Percentiles rank a stretch among this genome's conserved stretches.
Evolutionary conservation across 192 early-diverging fungal genomes (phyloP).

Genomic region (Linnemannia zychae): DNA sequence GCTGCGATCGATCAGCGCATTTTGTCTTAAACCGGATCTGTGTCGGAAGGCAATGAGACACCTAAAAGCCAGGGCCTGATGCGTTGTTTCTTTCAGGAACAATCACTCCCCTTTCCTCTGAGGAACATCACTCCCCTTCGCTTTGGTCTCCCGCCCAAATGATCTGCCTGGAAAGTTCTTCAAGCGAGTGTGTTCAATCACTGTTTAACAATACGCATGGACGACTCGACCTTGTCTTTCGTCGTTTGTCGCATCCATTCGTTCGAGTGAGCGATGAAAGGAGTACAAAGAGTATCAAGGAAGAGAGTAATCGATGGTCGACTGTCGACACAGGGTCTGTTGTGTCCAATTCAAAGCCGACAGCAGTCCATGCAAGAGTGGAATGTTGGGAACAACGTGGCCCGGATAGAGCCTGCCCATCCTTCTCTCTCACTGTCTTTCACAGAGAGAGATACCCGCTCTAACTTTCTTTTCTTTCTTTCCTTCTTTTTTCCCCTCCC

Average conservation of each 20-base stretch:
- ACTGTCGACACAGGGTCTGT: background rate
- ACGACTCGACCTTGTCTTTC: background rate
- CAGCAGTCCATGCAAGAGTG: background rate
- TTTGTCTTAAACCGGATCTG: background rate
- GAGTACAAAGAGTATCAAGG: background rate
- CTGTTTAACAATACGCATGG: too few relatives aligned
- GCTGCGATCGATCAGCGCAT: background rate
- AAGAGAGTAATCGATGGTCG: background rate
- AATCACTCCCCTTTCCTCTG: too few relatives aligned
- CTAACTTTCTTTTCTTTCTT: background rate
- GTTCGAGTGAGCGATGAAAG: background rate
- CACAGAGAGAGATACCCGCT: background rate
- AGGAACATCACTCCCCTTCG: background rate
- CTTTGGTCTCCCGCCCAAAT: background rate
- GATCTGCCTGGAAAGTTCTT: background rate
- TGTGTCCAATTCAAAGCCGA: background rate
- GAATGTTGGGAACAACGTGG: slow-evolving; percentile 12
- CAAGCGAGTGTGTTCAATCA: too few relatives aligned
- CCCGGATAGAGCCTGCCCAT: background rate
- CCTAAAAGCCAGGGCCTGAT: too few relatives aligned
- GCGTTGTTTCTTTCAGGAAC: too few relatives aligned
- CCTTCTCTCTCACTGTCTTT: background rate
- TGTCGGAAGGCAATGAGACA: background rate
- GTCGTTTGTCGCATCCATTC: background rate
- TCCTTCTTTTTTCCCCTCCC: background rate